Evolutionary conservation across 2,329 filamentous ascomycete species (phyloP).

Genomic region (Fusarium anguioides): DNA sequence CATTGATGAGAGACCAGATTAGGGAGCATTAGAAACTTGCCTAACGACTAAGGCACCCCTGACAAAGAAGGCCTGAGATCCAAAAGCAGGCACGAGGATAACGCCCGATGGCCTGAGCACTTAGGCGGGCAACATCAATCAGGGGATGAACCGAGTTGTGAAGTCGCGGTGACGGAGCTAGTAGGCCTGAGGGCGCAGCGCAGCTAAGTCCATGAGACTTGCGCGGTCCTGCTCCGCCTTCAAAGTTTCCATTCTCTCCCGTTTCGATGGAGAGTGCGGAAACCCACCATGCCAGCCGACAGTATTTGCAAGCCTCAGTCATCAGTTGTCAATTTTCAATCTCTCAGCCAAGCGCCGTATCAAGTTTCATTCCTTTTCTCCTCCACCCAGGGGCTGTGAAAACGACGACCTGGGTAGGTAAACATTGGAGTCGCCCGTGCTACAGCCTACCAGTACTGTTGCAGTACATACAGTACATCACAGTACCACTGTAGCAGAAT

Average conservation of each 20-base stretch:
- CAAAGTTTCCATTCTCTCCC: neutral
- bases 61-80: neutral
- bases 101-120: slow-evolving; percentile 25
- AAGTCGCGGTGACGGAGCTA: slow-evolving; percentile 9
- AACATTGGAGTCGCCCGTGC: slow-evolving; percentile 7
- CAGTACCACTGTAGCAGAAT: slow-evolving; percentile 7
- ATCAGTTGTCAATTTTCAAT: slow-evolving; percentile 9
- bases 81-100: neutral
- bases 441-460: neutral
- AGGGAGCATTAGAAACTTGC: neutral
- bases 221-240: slow-evolving; percentile 5
- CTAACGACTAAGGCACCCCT: slow-evolving; percentile 13
- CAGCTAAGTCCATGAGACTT: neutral
- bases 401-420: slow-evolving; percentile 15
- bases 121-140: no score
- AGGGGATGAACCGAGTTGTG: neutral
- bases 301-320: slow-evolving; percentile 3
- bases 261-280: slow-evolving; percentile 6
- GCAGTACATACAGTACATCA: neutral
- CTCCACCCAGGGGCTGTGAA: slow-evolving; percentile 31
- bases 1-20: neutral
- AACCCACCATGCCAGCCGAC: neutral
- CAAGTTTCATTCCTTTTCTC: slow-evolving; percentile 14
- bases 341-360: slow-evolving; percentile 19
- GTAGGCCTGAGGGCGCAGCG: neutral